Evolutionary conservation across 2,329 filamentous ascomycete genomes (phyloP), one percentile per base, ranked within the genome.

Genomic region (Fusarium nematophilum): DNA sequence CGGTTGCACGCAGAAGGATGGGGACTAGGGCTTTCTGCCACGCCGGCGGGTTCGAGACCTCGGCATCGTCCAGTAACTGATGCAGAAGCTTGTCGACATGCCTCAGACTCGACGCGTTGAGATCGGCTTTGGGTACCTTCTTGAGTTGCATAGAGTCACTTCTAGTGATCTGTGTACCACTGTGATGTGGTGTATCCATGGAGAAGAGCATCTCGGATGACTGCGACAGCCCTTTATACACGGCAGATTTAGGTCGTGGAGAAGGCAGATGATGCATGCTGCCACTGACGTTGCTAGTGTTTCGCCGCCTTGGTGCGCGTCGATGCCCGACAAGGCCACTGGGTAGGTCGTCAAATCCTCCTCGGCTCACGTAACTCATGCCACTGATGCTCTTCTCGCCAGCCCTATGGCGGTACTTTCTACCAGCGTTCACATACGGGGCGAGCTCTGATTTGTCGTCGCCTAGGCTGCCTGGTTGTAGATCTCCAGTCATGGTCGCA

Each of bases 1-100:
- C 93, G 0, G 94, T 96, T 62, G 93, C 95, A 66, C 90, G 90
- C 17, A 97, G 81, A 15, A 99, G 82, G 46, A 99, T 96, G 0
- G 95, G 95, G 44, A 97, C 84, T 10, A 99, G 80, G 1, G 94
- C 92, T 64, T 89, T 93, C 71, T 97, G 91, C 95, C 95, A 99
- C 23, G 89, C 89, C 3, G 85, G 79, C 1, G 87, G 81, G 66
- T 91, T 90, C 10, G 90, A 84, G 18, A 99, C 86, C 3, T 84
- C 81, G 3, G 87, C 85, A 72, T 97, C 94, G 57, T 88, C 82
- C 2, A 99, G 77, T 29, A 98, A 83, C 73, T 99, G 95, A 33
- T 86, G 87, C 13, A 99, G 81, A 4, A 99, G 83, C 69, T 89
- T 91, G 63, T 90, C 89, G 15, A 98, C 92, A 78, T 99, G 95